A percentile compares a stretch with the other conserved stretches of the same genome.
Evolutionary conservation across 1,284 basidiomycete species (phyloP).

Genomic region (Malassezia restricta): DNA sequence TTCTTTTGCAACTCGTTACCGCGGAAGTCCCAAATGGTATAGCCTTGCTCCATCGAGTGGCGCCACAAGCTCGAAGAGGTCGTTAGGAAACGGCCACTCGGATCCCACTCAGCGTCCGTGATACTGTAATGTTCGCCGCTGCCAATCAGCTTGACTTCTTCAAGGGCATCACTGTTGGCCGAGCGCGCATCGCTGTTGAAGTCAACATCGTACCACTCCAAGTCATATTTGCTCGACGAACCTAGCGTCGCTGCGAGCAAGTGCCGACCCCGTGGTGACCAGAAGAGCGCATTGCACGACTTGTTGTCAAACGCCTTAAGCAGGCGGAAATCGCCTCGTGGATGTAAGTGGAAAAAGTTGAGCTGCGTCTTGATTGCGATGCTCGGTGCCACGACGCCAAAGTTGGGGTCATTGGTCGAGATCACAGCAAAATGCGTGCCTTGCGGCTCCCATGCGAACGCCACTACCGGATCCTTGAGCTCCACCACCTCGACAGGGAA

Average conservation of each 20-base stretch:
- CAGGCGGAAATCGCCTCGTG: conserved; percentile 87
- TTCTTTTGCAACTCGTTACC: conserved; percentile 82
- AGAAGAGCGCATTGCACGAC: conserved; percentile 86
- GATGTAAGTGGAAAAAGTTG: conserved; percentile 90
- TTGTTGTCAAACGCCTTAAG: conserved; percentile 72
- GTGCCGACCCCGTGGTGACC: conserved; percentile 93
- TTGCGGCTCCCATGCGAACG: conserved; percentile 97
- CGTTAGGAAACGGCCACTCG: conserved; percentile 81
- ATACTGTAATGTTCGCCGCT: conserved; percentile 94
- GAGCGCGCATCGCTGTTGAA: conserved; percentile 59
- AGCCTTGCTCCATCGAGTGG: conserved; percentile 91
- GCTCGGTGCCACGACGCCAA: conserved; percentile 72
- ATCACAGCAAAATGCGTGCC: conserved; percentile 93
- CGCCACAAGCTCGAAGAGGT: conserved; percentile 92
- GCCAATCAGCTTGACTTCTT: conserved; percentile 68
- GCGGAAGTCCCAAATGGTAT: conserved; percentile 93
- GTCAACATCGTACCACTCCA: conserved; percentile 98
- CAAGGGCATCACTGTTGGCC: conserved; percentile 58
- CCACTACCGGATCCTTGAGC: conserved; percentile 88
- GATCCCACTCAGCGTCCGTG: conserved; percentile 98
- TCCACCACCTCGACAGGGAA: conserved; percentile 96
- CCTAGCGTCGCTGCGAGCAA: conserved; percentile 91
- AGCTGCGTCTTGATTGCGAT: conserved; percentile 90
- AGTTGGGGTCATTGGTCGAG: conserved; percentile 83
- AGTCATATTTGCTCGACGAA: conserved; percentile 84